These are phyloP conservation scores for Baeospora myosura DNA, from an alignment of 1,284 basidiomycete genomes.

Conservation along the genomic window DNA sequence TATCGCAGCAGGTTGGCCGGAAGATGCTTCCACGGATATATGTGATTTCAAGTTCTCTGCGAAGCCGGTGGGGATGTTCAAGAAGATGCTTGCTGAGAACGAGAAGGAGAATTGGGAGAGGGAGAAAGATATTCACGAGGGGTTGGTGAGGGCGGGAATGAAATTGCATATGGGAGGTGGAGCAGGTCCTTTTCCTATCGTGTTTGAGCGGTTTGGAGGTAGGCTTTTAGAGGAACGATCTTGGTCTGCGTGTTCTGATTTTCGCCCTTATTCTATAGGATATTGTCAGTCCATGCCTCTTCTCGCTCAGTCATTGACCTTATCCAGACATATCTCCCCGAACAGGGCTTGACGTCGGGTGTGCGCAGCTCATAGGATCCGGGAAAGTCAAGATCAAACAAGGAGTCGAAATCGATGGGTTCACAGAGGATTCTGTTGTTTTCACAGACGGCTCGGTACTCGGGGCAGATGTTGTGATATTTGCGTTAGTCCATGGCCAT, in stretches of 20 bases:
- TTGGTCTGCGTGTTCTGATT: constrained; percentile 3
- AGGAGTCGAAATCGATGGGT: constrained; percentile 21
- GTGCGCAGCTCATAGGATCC: constrained; percentile 24
- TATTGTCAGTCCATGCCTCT: constrained; percentile 19
- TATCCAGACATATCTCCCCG: too few species aligned
- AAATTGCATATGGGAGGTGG: constrained; percentile 24
- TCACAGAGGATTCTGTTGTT: constrained; percentile 19
- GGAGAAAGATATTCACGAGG: constrained; percentile 28
- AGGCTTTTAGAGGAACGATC: neutral
- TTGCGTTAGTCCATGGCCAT: constrained; percentile 19
- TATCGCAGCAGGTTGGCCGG: constrained; percentile 28
- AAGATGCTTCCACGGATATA: constrained; percentile 32
- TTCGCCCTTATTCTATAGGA: constrained; percentile 13
- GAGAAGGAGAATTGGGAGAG: constrained; percentile 20
- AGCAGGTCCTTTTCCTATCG: constrained; percentile 19
- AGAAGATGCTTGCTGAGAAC: constrained; percentile 24
- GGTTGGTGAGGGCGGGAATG: constrained; percentile 30
- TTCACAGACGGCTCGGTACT: constrained; percentile 25
- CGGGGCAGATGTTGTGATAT: constrained; percentile 25
- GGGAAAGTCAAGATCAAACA: constrained; percentile 23
- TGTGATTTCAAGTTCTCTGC: constrained; percentile 38
- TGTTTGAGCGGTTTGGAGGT: constrained; percentile 26
- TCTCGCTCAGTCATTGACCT: neutral
- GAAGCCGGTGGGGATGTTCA: constrained; percentile 31
- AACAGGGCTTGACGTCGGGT: constrained; percentile 35